These are phyloP conservation scores for Lipomyces orientalis DNA, from an alignment of 805 yeast species.

Conservation along the genomic window DNA sequence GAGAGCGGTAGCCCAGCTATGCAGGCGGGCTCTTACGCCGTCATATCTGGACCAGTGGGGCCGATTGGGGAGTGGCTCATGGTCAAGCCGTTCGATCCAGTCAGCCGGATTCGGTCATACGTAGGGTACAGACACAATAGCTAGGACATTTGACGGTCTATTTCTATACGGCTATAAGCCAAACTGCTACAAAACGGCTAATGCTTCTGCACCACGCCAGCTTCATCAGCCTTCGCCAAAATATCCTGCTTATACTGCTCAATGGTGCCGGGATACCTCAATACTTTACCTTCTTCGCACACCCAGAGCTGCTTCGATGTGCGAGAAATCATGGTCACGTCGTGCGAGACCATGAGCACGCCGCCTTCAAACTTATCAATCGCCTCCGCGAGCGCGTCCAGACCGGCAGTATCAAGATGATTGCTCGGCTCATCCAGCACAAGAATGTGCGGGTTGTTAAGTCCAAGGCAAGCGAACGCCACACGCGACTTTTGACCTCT, in stretches of 20 bases:
- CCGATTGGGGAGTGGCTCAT: too few species aligned
- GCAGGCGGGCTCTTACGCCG: too few species aligned
- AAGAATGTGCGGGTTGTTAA: conserved; percentile 87
- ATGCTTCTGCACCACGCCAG: conserved; percentile 92
- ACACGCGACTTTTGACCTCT: conserved; percentile 96
- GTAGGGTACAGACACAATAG: too few species aligned
- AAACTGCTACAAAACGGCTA: conserved; percentile 42
- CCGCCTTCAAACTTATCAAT: conserved; percentile 90
- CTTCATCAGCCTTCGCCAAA: conserved; percentile 71
- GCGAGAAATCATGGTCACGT: conserved; percentile 83
- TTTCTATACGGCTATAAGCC: neutral
- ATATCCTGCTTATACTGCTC: conserved; percentile 90
- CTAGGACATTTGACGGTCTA: neutral
- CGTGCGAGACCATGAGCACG: conserved; percentile 96
- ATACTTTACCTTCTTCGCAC: conserved; percentile 82
- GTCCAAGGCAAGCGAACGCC: conserved; percentile 94
- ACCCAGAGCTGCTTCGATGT: conserved; percentile 97
- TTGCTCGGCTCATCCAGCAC: conserved; percentile 97
- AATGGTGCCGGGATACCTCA: conserved; percentile 79
- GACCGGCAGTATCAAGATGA: conserved; percentile 97
- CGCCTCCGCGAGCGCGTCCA: conserved; percentile 94
- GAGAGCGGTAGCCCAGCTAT: too few species aligned
- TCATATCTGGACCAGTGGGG: too few species aligned
- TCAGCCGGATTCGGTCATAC: neutral
- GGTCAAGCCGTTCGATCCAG: too few species aligned